phyloP scores from a whole-genome alignment of 1,284 basidiomycete species.

The Phellopilus nigrolimitatus region DNA sequence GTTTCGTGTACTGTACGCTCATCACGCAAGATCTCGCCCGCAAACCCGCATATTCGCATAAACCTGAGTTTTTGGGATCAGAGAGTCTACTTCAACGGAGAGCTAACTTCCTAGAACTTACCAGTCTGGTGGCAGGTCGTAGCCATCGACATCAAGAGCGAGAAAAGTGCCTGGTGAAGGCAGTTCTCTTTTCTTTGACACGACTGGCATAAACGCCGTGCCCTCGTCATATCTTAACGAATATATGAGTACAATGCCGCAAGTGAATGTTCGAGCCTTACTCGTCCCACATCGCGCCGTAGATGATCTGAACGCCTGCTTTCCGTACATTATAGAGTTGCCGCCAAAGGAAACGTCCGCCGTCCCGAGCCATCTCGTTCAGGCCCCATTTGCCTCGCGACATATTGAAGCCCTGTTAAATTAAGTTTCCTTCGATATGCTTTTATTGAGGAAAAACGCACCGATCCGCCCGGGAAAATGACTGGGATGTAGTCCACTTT shows the following conservation, averaged over 20 bases:
- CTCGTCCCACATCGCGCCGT: slow-evolving; percentile 85
- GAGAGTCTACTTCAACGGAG: slow-evolving; percentile 4
- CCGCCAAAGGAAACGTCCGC: slow-evolving; percentile 70
- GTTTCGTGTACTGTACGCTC: slow-evolving; percentile 57
- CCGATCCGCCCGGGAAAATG: slow-evolving; percentile 69
- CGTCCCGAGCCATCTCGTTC: slow-evolving; percentile 61
- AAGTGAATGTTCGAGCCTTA: slow-evolving; percentile 30
- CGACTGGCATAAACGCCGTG: slow-evolving; percentile 67
- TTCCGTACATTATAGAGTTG: slow-evolving; percentile 62
- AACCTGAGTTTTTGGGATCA: slow-evolving; percentile 42
- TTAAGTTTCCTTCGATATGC: background rate
- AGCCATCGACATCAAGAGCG: slow-evolving; percentile 67
- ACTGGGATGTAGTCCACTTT: slow-evolving; percentile 73
- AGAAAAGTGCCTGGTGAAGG: slow-evolving; percentile 57
- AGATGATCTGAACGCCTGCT: slow-evolving; percentile 60
- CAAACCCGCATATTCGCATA: slow-evolving; percentile 72
- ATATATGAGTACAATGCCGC: background rate
- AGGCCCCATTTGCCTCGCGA: slow-evolving; percentile 62
- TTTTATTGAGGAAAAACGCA: slow-evolving; percentile 33
- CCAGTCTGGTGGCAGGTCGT: slow-evolving; percentile 72
- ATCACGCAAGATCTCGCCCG: slow-evolving; percentile 58
- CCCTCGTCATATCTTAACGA: slow-evolving; percentile 70
- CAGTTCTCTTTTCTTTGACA: slow-evolving; percentile 49
- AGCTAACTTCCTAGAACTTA: slow-evolving; percentile 28
- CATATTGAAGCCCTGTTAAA: slow-evolving; percentile 55